Evolutionary conservation across 2,329 filamentous ascomycete species (phyloP), one percentile per base, ranked within the genome.

Genomic region (Alternaria arborescens): DNA sequence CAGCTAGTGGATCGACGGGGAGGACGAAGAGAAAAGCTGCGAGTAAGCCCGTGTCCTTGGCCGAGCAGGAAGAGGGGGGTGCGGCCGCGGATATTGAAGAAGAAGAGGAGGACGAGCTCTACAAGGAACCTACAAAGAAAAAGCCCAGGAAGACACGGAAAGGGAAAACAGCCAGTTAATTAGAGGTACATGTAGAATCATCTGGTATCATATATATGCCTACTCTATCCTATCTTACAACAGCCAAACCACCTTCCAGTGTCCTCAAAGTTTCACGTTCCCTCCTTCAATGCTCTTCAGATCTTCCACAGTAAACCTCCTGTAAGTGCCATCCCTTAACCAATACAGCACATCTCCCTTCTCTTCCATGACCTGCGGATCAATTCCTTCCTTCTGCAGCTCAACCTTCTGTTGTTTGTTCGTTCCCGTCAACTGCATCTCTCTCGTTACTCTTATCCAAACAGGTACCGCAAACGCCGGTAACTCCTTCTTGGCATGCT

Each of bases 351-450:
- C 63, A 59, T 80, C 80, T 2, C 78, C 79, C 6, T 52, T 48
- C 12, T 46, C 63, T 38, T 79, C 77, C 8, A 82, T 79, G 12
- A 66, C 66, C 1, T 71, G 68, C 0, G 79, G 67, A 48, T 83
- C 76, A 46, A 83, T 78, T 0, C 82, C 82, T 30, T 83, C 78
- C 11, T 72, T 66, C 50, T 79, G 74, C 32, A 83, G 66, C 3
- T 70, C 64, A 18, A 76, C 74, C 59, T 84, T 84, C 68, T 82
- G 81, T 46, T 82, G 69, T 70, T 84, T 83, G 68, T 82, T 80
- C 30, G 81, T 83, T 2, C 78, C 81, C n/a, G 81, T 83, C 18
- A 78, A 79, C 34, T 79, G 78, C 60, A 82, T 74, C 41, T 74
- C 65, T 52, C 61, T 70, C 1, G 76, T 80, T 0, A 82, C 59